These are phyloP conservation scores for Heliosperma pusillum DNA, from an alignment of 148 eudicot species.

Conservation along the genomic window DNA sequence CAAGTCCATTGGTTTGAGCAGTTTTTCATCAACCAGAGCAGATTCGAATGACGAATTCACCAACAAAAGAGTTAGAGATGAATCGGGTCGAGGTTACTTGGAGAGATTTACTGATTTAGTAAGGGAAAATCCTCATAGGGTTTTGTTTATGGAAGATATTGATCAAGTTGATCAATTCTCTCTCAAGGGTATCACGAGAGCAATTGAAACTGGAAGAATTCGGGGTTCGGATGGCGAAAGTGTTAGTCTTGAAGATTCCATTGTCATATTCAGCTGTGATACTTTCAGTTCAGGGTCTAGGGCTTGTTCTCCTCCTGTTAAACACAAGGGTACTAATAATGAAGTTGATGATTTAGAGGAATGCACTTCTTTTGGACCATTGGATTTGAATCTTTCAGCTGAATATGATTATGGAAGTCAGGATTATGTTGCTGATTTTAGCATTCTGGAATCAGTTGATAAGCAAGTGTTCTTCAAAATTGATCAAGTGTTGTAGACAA, in stretches of 20 bases:
- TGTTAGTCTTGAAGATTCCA: slow-evolving; percentile 52
- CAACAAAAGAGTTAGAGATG: slow-evolving; percentile 55
- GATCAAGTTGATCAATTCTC: slow-evolving; percentile 54
- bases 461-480: slow-evolving; percentile 46
- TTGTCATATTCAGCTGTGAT: slow-evolving; percentile 64
- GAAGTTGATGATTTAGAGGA: slow-evolving; percentile 28
- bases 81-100: slow-evolving; percentile 32
- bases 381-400: slow-evolving; percentile 54
- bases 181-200: slow-evolving; percentile 43
- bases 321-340: slow-evolving; percentile 26
- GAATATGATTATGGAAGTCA: slow-evolving; percentile 27
- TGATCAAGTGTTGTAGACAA: slow-evolving; percentile 28
- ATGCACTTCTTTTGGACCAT: slow-evolving; percentile 20
- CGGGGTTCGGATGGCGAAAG: slow-evolving; percentile 27
- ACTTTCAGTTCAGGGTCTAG: slow-evolving; percentile 50
- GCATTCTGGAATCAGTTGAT: slow-evolving; percentile 46
- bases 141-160: slow-evolving; percentile 58
- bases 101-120: slow-evolving; percentile 49
- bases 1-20: slow-evolving; percentile 39
- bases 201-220: slow-evolving; percentile 48
- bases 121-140: slow-evolving; percentile 54
- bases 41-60: slow-evolving; percentile 44
- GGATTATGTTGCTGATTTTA: slow-evolving; percentile 23
- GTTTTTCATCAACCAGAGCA: slow-evolving; percentile 37
- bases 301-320: slow-evolving; percentile 55